Conservation (phyloP, 345 rosid genomes). For the Zanthoxylum bungeanum region DNA sequence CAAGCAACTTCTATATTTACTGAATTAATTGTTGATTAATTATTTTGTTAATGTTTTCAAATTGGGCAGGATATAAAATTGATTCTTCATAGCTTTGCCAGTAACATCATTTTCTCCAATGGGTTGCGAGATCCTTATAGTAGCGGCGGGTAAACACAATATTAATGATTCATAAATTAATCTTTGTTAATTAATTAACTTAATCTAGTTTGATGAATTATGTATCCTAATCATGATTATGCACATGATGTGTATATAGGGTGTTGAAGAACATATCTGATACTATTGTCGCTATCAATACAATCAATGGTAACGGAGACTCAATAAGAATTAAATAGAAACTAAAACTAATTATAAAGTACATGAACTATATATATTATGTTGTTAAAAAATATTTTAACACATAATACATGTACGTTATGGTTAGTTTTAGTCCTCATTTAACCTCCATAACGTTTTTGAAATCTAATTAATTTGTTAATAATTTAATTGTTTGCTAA, state of each 20-base stretch:
- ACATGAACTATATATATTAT: no score
- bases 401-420: no score
- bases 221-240: background rate
- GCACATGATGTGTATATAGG: constrained; percentile 8
- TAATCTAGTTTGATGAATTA: no score
- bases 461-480: background rate
- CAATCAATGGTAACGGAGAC: constrained; percentile 37
- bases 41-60: background rate
- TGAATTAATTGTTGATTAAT: background rate
- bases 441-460: no score
- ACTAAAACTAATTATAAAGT: no score
- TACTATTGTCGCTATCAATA: constrained; percentile 27
- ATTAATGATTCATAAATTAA: background rate
- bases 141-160: constrained; percentile 42
- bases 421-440: no score
- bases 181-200: no score
- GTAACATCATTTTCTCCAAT: constrained; percentile 63
- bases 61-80: constrained; percentile 42
- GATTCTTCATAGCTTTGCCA: constrained; percentile 38
- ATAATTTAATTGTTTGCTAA: background rate
- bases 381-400: no score
- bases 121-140: constrained; percentile 59
- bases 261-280: constrained; percentile 47
- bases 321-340: no score
- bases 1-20: background rate